phyloP scores from a whole-genome alignment of 2,329 filamentous ascomycete genomes.

The Pseudogymnoascus pannorum region DNA sequence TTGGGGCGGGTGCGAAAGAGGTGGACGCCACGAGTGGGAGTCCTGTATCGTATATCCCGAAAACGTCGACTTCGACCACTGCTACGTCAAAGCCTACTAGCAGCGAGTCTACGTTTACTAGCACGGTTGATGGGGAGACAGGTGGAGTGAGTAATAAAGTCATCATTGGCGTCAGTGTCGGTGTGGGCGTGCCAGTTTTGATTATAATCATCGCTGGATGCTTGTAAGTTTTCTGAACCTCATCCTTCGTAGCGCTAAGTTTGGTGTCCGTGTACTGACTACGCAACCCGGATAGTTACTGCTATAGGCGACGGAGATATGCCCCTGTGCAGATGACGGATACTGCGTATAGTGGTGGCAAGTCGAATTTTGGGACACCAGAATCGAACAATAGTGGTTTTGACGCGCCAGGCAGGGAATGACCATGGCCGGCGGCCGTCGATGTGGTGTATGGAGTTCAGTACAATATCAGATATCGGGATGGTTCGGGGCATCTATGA shows the following conservation, averaged over 20 bases:
- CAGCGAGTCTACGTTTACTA: background rate
- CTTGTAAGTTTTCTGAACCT: slow-evolving; percentile 15
- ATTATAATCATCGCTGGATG: slow-evolving; percentile 23
- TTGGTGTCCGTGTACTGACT: background rate
- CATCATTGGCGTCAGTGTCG: slow-evolving; percentile 43
- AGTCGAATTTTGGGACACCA: background rate
- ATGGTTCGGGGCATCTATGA: background rate
- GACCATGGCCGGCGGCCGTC: background rate
- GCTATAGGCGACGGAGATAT: background rate
- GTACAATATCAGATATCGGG: background rate
- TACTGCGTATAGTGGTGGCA: background rate
- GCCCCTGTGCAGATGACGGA: background rate
- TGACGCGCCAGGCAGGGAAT: background rate
- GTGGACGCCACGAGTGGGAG: slow-evolving; percentile 36
- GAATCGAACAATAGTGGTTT: background rate
- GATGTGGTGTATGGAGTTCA: background rate
- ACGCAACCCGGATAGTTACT: background rate
- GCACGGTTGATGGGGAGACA: slow-evolving; percentile 22
- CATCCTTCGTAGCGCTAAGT: background rate
- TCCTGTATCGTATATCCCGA: slow-evolving; percentile 39
- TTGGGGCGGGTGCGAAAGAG: slow-evolving; percentile 34
- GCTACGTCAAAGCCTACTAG: background rate
- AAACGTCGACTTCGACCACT: slow-evolving; percentile 23
- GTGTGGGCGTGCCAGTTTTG: slow-evolving; percentile 37
- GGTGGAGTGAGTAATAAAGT: slow-evolving; percentile 36